Percentiles rank a stretch among this genome's conserved stretches.
Evolutionary conservation across 2,329 filamentous ascomycete genomes (phyloP).

Genomic region (Pyrenophora graminea): DNA sequence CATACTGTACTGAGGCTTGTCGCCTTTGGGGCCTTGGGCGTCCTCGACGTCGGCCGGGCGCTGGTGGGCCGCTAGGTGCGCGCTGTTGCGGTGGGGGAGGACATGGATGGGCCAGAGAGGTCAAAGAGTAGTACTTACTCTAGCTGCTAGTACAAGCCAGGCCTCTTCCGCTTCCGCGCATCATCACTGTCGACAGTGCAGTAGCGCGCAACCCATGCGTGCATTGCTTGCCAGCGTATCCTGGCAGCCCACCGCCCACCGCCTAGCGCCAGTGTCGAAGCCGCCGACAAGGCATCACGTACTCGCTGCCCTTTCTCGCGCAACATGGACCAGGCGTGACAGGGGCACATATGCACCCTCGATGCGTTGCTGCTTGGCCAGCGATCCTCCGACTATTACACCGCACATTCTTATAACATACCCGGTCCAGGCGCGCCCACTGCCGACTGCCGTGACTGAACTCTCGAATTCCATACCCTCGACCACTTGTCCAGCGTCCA

Average conservation of each 20-base stretch:
- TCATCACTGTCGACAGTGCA: conserved; percentile 32
- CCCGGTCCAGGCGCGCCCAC: conserved; percentile 30
- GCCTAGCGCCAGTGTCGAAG: conserved; percentile 29
- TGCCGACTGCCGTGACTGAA: conserved; percentile 24
- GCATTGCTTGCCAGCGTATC: conserved; percentile 21
- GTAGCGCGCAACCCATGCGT: conserved; percentile 30
- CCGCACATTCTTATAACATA: conserved; percentile 42
- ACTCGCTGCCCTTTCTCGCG: conserved; percentile 32
- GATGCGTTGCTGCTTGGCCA: conserved; percentile 37
- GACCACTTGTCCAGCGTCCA: background rate
- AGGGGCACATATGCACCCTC: conserved; percentile 25
- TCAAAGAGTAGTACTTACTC: background rate
- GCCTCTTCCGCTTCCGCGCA: conserved; percentile 37
- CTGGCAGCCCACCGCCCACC: conserved; percentile 11
- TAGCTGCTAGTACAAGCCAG: background rate
- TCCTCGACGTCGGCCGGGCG: conserved; percentile 3
- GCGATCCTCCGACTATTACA: conserved; percentile 36
- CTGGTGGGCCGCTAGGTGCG: conserved; percentile 19
- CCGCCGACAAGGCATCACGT: conserved; percentile 33
- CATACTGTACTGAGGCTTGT: too few relatives aligned
- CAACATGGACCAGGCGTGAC: conserved; percentile 29
- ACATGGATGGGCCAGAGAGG: background rate
- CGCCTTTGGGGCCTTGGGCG: conserved; percentile 15
- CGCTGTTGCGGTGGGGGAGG: conserved; percentile 22
- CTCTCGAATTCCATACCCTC: conserved; percentile 18